phyloP scores from a whole-genome alignment of 2,329 filamentous ascomycete species.

The Helicocarpus griseus region DNA sequence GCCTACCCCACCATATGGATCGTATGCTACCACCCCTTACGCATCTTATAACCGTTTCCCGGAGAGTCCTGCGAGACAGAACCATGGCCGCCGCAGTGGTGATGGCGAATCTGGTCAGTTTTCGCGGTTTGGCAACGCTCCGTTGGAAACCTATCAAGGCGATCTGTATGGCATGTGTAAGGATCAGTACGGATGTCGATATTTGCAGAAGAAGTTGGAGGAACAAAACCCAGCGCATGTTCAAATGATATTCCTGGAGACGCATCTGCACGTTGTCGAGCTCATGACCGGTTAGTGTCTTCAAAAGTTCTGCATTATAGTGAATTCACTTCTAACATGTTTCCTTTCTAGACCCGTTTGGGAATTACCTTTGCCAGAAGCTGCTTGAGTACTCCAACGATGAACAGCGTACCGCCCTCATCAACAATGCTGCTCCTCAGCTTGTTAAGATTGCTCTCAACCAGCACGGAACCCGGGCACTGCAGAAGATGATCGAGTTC shows the following conservation, averaged over 20 bases:
- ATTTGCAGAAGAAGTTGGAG: conserved; percentile 93
- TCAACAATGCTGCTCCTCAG: conserved; percentile 76
- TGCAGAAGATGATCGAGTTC: conserved; percentile 99
- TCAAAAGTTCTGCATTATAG: not conserved
- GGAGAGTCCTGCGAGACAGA: conserved; percentile 67
- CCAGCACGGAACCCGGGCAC: conserved; percentile 88
- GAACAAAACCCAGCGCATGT: conserved; percentile 74
- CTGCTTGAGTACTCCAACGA: conserved; percentile 90
- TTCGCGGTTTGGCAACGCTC: conserved; percentile 73
- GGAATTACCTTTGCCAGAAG: conserved; percentile 99
- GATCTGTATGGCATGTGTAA: conserved; percentile 89
- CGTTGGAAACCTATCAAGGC: conserved; percentile 68
- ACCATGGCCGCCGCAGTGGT: conserved; percentile 55
- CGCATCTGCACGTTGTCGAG: conserved; percentile 86
- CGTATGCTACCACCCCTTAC: conserved; percentile 41
- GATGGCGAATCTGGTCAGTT: conserved; percentile 44
- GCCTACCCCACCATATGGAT: conserved; percentile 46
- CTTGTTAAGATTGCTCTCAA: conserved; percentile 93
- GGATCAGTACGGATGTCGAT: conserved; percentile 95
- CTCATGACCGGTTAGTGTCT: conserved; percentile 67
- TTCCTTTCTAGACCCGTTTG: conserved; percentile 64
- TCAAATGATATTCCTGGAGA: conserved; percentile 90
- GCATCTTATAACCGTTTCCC: conserved; percentile 42
- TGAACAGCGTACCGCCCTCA: conserved; percentile 84
- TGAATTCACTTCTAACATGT: not conserved